Evolutionary conservation across 116 monocot species (phyloP), one percentile per base, ranked within the genome.

Genomic region (Dioscorea cayenensis): DNA sequence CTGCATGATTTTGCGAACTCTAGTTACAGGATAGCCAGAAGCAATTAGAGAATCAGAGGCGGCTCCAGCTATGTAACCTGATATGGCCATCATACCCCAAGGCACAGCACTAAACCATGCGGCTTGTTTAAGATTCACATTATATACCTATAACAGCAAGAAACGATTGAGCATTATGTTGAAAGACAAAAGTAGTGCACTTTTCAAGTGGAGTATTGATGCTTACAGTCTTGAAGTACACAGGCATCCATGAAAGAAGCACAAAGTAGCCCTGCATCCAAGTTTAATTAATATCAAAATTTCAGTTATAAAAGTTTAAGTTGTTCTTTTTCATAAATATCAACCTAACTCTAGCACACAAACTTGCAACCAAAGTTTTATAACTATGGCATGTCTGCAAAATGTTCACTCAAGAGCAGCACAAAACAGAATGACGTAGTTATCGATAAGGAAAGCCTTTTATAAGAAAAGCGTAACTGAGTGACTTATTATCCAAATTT

Each of bases 51-150:
- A 80, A 74, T 95, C 95, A 18, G 95, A 91, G 36, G 85, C 67
- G 17, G 81, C 77, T 19, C 95, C 92, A 35, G 92, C 95, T 0
- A 92, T 28, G 64, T 95, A 95, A 66, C 95, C 89, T 22, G 95
- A 91, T 36, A 92, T 2, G 38, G 95, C 95, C 95, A 95, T 95
- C 23, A 92, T 61, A 63, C 74, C 92, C 91, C 91, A 95, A 10
- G 95, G 95, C 60, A 83, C 66, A 43, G 95, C 89, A 71, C 95
- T 95, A 80, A 95, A 92, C 95, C 95, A 95, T 1, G 95, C 95
- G 36, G 95, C 95, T 82, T 92, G 87, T 75, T 90, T 95, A 35
- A 95, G 65, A 61, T 95, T 92, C 75, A 92, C 95, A 72, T 77
- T 65, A 66, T 90, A 95, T 13, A 95, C 95, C 95, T 95, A 60